These are phyloP conservation scores for Cardiospermum halicacabum DNA, from an alignment of 345 rosid genomes.

Conservation along the genomic window DNA sequence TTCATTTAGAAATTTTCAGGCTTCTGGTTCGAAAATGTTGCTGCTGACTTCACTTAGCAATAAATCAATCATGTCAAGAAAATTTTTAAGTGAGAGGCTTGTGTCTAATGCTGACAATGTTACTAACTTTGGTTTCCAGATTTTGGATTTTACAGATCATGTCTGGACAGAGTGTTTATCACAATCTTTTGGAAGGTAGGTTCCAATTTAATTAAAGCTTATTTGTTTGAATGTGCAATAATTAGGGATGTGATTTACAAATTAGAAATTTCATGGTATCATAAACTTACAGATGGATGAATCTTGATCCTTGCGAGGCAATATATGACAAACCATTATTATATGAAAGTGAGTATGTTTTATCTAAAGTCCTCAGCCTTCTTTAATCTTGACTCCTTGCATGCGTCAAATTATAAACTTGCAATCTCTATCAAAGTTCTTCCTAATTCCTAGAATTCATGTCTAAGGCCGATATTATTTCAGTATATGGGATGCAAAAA, in stretches of 20 bases:
- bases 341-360: slow-evolving; percentile 78
- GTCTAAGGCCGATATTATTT: too few relatives aligned
- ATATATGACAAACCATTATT: slow-evolving; percentile 71
- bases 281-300: slow-evolving; percentile 74
- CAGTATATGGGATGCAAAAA: neutral
- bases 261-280: slow-evolving; percentile 2
- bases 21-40: neutral
- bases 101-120: slow-evolving; percentile 4
- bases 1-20: neutral
- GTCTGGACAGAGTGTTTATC: slow-evolving; percentile 96
- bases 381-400: slow-evolving; percentile 7
- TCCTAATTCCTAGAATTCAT: too few relatives aligned
- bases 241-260: neutral
- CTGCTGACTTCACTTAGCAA: neutral
- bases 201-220: slow-evolving; percentile 15
- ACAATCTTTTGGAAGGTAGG: slow-evolving; percentile 60
- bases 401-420: neutral
- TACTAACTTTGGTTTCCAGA: slow-evolving; percentile 33
- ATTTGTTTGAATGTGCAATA: slow-evolving; percentile 3
- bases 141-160: slow-evolving; percentile 85
- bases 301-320: slow-evolving; percentile 92
- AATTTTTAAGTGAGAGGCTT: slow-evolving; percentile 4
- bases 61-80: neutral
- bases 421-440: too few relatives aligned
- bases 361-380: slow-evolving; percentile 10